A percentile compares a stretch with the other conserved stretches of the same genome.
phyloP scores from a whole-genome alignment of 345 rosid species.

The Pugionium dolabratum region DNA sequence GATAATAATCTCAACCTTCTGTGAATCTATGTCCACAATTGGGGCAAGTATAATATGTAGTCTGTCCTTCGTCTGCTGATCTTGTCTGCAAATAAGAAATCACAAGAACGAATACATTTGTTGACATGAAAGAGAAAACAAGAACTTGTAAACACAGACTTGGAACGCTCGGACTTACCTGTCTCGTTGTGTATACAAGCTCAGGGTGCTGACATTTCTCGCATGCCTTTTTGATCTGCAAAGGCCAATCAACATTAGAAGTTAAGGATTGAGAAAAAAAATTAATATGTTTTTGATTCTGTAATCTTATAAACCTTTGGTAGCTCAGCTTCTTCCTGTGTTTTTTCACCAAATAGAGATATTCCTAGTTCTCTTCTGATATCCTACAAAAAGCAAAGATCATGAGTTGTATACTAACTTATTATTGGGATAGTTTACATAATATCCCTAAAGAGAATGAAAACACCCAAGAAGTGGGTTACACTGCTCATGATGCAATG shows the following conservation, averaged over 20 bases:
- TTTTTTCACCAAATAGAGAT: slow-evolving; percentile 33
- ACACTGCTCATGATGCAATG: background rate
- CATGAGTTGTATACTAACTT: background rate
- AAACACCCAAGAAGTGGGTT: background rate
- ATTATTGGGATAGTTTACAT: background rate
- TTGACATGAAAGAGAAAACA: slow-evolving; percentile 8
- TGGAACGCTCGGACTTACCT: slow-evolving; percentile 12
- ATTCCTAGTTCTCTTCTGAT: slow-evolving; percentile 41
- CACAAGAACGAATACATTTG: slow-evolving; percentile 1
- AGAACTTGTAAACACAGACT: background rate
- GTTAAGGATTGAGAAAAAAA: background rate
- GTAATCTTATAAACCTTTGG: slow-evolving; percentile 34
- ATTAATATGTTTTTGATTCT: background rate
- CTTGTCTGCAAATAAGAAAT: slow-evolving; percentile 31
- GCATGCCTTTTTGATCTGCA: slow-evolving; percentile 41
- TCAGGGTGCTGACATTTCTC: slow-evolving; percentile 45
- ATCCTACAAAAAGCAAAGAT: slow-evolving; percentile 24
- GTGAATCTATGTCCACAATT: slow-evolving; percentile 40
- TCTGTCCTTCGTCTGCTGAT: slow-evolving; percentile 41
- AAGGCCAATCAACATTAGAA: background rate
- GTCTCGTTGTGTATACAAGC: slow-evolving; percentile 44
- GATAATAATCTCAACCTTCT: slow-evolving; percentile 33
- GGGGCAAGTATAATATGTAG: slow-evolving; percentile 39
- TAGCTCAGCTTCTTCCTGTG: slow-evolving; percentile 30
- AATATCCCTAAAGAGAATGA: background rate